These are phyloP conservation scores for Ailanthus altissimus DNA, from an alignment of 345 rosid species.

Conservation along the genomic window DNA sequence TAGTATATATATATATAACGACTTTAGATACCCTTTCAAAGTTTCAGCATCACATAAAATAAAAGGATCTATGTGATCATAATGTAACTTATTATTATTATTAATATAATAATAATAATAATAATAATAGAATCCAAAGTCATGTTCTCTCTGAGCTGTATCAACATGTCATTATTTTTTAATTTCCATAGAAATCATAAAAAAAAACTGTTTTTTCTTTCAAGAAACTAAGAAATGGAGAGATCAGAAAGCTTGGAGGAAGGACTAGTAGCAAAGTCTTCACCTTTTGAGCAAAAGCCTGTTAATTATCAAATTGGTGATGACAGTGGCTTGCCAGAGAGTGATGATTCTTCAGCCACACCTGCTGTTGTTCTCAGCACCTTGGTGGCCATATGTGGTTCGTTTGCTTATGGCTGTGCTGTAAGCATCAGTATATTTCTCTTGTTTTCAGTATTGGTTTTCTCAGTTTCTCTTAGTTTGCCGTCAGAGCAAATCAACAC, in stretches of 20 bases:
- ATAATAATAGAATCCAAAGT: too few relatives aligned
- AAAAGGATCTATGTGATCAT: too few relatives aligned
- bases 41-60: too few relatives aligned
- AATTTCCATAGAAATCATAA: neutral
- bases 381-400: conserved; percentile 42
- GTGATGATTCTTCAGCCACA: conserved; percentile 10
- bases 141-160: neutral
- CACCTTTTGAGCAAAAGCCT: neutral
- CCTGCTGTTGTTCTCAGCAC: conserved; percentile 42
- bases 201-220: neutral
- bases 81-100: too few relatives aligned
- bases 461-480: too few relatives aligned
- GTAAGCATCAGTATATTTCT: conserved; percentile 24
- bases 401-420: conserved; percentile 44
- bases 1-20: too few relatives aligned
- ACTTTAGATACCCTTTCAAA: too few relatives aligned
- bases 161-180: too few relatives aligned
- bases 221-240: neutral
- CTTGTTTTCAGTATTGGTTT: too few relatives aligned
- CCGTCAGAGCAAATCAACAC: too few relatives aligned
- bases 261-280: conserved; percentile 19
- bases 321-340: neutral
- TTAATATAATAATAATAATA: too few relatives aligned
- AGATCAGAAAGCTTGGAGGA: conserved; percentile 19
- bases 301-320: neutral